Evolutionary conservation across 208 protist species (phyloP), one percentile per base, ranked within the genome.

Genomic region (Acanthamoeba royreba): DNA sequence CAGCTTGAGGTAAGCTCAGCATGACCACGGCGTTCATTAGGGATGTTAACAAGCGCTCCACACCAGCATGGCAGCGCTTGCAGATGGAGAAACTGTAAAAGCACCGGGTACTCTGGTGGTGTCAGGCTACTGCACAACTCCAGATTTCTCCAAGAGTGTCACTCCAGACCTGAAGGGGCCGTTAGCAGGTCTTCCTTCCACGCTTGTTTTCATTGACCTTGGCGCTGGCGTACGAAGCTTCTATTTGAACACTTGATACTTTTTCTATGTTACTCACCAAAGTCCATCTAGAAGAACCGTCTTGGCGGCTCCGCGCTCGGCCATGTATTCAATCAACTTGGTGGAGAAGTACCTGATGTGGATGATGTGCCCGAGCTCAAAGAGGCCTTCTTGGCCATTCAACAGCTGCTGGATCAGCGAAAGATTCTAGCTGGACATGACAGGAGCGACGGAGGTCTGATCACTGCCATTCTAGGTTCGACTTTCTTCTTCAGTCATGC

Each of bases 251-350:
- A 35, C 1, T 66, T 66, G 1, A 4, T 25, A 1, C 0, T 7
- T 66, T 8, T n/a, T n/a, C n/a, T n/a, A n/a, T n/a, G n/a, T n/a
- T n/a, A n/a, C n/a, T n/a, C n/a, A n/a, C n/a, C n/a, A n/a, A n/a
- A n/a, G n/a, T n/a, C n/a, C n/a, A n/a, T n/a, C n/a, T n/a, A 81
- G 63, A 93, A 93, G 52, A 74, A 93, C 45, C 93, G 97, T 35
- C 38, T 96, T 35, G 97, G 97, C 77, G 97, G 97, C 28, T 97
- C 96, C 31, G 79, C 97, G 8, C 52, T 97, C 4, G 94, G 95
- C n/a, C 97, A 98, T 47, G 96, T 97, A 4, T 97, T 86, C 79
- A 93, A 72, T 40, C 96, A 97, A 87, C n/a, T 96, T 8, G 96
- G 96, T 49, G 89, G 96, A 52, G 92, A 92, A 35, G 31, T 85